A percentile compares a stretch with the other conserved stretches of the same genome.
Conservation (phyloP, 225 moss, liverwort and hornwort genomes). For the Physcomitrium patens region DNA sequence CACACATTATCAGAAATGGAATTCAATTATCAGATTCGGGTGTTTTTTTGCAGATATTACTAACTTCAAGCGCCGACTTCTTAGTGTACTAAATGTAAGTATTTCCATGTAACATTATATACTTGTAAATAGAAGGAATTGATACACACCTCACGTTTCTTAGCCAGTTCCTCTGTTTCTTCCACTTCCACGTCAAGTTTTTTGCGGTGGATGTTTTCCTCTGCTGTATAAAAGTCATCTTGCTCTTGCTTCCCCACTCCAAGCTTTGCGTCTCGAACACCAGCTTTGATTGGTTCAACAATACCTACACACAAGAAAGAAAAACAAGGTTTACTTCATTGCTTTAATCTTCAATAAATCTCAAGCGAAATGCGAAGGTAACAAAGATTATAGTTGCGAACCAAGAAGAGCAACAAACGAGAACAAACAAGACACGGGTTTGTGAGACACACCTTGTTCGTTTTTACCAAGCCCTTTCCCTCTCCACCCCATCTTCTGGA, state of each 20-base stretch:
- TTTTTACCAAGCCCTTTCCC: constrained; percentile 98
- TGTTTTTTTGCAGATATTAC: constrained; percentile 8
- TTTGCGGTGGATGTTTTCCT: constrained; percentile 93
- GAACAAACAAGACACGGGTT: background rate
- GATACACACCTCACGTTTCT: constrained; percentile 90
- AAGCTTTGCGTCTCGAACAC: constrained; percentile 84
- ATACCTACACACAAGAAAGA: constrained; percentile 65
- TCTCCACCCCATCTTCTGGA: constrained; percentile 99
- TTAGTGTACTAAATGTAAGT: background rate
- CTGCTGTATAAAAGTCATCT: constrained; percentile 96
- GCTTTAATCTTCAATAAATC: background rate
- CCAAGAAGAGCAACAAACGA: background rate
- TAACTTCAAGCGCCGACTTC: background rate
- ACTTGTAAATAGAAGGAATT: constrained; percentile 23
- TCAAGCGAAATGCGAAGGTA: background rate
- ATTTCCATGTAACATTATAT: background rate
- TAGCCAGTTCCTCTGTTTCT: constrained; percentile 83
- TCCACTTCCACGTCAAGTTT: constrained; percentile 95
- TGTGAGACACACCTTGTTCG: constrained; percentile 74
- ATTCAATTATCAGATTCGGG: constrained; percentile 20
- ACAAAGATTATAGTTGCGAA: background rate
- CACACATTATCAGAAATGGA: background rate
- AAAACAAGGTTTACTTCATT: background rate
- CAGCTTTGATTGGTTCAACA: constrained; percentile 92
- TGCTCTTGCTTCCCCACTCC: constrained; percentile 99